Base-by-base conservation (phyloP, 345 rosid genomes). In the Dovyalis caffra region DNA sequence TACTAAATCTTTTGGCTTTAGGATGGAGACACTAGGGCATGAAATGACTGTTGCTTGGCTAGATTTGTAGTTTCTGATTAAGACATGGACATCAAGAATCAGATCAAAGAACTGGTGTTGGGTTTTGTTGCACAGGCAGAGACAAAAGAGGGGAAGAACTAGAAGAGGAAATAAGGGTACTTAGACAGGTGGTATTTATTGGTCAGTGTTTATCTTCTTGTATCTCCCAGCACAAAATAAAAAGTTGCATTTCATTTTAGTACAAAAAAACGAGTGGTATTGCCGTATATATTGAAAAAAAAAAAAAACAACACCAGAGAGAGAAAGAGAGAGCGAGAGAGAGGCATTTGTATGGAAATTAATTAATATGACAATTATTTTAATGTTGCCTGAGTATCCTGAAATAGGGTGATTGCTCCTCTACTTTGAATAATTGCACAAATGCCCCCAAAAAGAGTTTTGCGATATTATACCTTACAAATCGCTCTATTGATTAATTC, bases 31-130 rank as follows among this genome's bases (percentile, higher is more conserved):
- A n/a, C 61, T 56, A 56, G 61, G 61, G 61, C 61, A 56, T 56
- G 61, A 23, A 56, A 56, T 56, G 61, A 9, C 28, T 8, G 26
- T 56, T 23, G 61, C 28, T 56, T 56, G 3, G 32, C 21, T 47
- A 69, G 65, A 70, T 70, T 70, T 34, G 74, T 2, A 56, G 28
- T 56, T 60, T 38, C 43, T 21, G 62, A 40, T 18, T 23, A 43
- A 16, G 35, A 18, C 67, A 25, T 38, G 64, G n/a, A 9, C 26
- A 25, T 25, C 20, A 61, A 60, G 78, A 66, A n/a, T 29, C 31
- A 58, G 78, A 58, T 58, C 76, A 43, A 65, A 66, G 18, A 12
- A 33, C 4, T 51, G 57, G 10, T 23, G 28, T 25, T 56, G 28
- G 61, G 61, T 10, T 56, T 56, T 23, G 61, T 8, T n/a, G 61